Conservation (phyloP, 192 early-diverging fungal species). For the Lobulomyces angularis region DNA sequence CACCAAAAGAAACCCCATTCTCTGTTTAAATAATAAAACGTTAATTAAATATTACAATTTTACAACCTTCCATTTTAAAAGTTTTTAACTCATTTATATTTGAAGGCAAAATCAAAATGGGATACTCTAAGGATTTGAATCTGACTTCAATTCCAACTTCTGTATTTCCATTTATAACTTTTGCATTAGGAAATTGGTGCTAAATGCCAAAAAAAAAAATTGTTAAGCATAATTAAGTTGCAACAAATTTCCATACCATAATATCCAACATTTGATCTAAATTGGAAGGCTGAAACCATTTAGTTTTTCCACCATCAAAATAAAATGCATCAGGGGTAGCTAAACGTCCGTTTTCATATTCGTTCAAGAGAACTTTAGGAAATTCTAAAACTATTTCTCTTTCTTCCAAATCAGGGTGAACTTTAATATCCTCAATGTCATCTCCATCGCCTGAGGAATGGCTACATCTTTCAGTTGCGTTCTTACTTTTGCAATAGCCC, state of each 20-base stretch:
- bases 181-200: conserved; percentile 46
- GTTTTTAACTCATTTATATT: conserved; percentile 58
- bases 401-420: conserved; percentile 6
- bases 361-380: conserved; percentile 11
- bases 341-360: conserved; percentile 2
- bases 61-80: conserved; percentile 13
- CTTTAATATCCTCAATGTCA: conserved; percentile 20
- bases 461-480: conserved; percentile 10
- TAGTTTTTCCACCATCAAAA: conserved; percentile 33
- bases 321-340: conserved; percentile 21
- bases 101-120: conserved; percentile 45
- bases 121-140: conserved; percentile 58
- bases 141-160: conserved; percentile 68
- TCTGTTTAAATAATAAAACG: no score
- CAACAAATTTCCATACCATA: conserved; percentile 15
- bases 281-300: conserved; percentile 37
- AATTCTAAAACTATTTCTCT: conserved; percentile 5
- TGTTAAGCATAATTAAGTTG: not conserved
- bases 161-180: conserved; percentile 72
- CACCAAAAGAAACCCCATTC: no score
- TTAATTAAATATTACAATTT: not conserved
- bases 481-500: conserved; percentile 34
- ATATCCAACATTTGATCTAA: conserved; percentile 13
- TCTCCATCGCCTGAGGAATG: not conserved
- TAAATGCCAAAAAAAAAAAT: conserved; percentile 16